These are phyloP conservation scores for Echinochloa phyllopogon DNA, from an alignment of 176 grass and related monocot species.

Conservation along the genomic window DNA sequence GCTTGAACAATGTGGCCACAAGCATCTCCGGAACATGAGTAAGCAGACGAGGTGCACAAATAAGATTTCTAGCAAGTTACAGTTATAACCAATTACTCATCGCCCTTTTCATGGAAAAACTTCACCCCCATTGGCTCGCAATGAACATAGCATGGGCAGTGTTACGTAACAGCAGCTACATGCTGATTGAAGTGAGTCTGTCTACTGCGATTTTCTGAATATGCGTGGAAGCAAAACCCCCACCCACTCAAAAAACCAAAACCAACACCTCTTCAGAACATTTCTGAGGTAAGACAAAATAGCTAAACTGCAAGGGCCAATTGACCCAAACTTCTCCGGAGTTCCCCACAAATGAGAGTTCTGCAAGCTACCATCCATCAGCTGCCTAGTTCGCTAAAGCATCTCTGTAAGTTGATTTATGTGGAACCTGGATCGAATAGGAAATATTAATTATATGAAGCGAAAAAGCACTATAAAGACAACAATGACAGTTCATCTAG, in stretches of 20 bases:
- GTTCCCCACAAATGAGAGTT: not conserved
- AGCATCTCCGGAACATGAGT: not conserved
- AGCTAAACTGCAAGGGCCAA: not conserved
- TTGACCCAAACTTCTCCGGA: not conserved
- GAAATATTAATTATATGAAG: not conserved
- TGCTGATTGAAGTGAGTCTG: not conserved
- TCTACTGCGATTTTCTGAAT: constrained; percentile 2
- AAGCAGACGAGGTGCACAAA: not conserved
- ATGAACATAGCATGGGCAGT: not conserved
- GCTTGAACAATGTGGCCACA: not conserved
- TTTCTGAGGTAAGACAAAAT: not conserved
- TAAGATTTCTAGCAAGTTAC: not conserved
- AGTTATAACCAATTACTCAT: not conserved
- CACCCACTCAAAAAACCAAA: not conserved
- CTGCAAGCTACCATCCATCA: not conserved
- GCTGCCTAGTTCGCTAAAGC: not conserved
- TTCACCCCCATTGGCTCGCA: not conserved
- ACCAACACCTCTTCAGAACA: not conserved
- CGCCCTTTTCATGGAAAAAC: not conserved
- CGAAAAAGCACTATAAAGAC: not conserved
- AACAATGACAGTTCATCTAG: constrained; percentile 2
- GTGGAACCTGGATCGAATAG: constrained; percentile 1
- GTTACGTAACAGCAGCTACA: not conserved
- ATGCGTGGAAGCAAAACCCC: not conserved
- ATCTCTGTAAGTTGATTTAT: not conserved